Conservation (phyloP, 345 rosid species). For the Salix exigua region DNA sequence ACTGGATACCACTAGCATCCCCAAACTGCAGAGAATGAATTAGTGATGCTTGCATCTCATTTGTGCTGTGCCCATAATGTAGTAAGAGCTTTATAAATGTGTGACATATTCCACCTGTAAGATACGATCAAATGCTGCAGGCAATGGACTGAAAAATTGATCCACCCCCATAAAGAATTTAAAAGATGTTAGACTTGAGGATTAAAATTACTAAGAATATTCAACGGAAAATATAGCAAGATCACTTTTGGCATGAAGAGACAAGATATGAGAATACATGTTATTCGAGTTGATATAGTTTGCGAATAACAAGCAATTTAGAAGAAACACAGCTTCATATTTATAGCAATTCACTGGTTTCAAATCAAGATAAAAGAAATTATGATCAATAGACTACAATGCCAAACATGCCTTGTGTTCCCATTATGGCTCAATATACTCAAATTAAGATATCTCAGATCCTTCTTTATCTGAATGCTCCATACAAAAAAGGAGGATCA, state of each 20-base stretch:
- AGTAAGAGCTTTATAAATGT: constrained; percentile 6
- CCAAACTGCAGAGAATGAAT: constrained; percentile 67
- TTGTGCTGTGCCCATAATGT: constrained; percentile 5
- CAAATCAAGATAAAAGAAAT: too few species aligned
- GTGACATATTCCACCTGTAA: constrained; percentile 58
- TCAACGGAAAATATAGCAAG: neutral
- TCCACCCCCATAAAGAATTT: constrained; percentile 33
- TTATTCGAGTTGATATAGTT: too few species aligned
- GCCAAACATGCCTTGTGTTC: too few species aligned
- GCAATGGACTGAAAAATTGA: constrained; percentile 68
- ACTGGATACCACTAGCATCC: constrained; percentile 97
- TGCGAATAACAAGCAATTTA: too few species aligned
- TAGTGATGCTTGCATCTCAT: constrained; percentile 7
- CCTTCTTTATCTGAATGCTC: too few species aligned
- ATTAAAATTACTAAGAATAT: constrained; percentile 15
- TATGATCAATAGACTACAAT: too few species aligned
- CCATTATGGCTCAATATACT: too few species aligned
- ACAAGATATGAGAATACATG: too few species aligned
- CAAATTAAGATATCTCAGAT: too few species aligned
- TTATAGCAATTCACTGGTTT: too few species aligned
- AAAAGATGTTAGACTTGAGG: constrained; percentile 33
- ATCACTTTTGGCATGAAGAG: neutral
- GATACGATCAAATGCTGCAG: constrained; percentile 83
- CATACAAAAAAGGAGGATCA: too few species aligned
- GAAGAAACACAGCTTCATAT: too few species aligned